A percentile compares a stretch with the other conserved stretches of the same genome.
Conservation (phyloP, 2,329 filamentous ascomycete genomes). For the Acephala macrosclerotiorum region DNA sequence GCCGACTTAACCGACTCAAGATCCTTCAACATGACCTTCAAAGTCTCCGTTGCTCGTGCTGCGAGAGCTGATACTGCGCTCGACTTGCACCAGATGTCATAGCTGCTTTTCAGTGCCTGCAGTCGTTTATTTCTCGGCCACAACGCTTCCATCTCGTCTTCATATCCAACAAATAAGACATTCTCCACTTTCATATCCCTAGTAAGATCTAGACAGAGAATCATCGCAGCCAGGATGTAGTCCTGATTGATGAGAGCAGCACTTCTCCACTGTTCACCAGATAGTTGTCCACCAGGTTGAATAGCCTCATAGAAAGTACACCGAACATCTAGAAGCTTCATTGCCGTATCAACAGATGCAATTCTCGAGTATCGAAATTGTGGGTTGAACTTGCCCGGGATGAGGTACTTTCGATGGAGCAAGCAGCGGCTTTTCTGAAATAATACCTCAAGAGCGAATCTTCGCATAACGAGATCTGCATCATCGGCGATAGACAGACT, state of each 20-base stretch:
- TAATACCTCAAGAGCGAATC: conserved; percentile 25
- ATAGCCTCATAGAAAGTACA: conserved; percentile 53
- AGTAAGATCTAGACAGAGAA: conserved; percentile 56
- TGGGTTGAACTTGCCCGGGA: conserved; percentile 12
- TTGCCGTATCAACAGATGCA: conserved; percentile 57
- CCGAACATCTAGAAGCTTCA: conserved; percentile 57
- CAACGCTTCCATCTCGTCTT: conserved; percentile 20
- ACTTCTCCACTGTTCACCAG: conserved; percentile 63
- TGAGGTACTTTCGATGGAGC: conserved; percentile 30
- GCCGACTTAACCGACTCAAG: conserved; percentile 14
- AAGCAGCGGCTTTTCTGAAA: conserved; percentile 31
- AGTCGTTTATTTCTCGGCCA: conserved; percentile 24
- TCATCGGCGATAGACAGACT: conserved; percentile 15
- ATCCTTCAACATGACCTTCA: conserved; percentile 23
- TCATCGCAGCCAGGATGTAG: conserved; percentile 65
- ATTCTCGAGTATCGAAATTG: conserved; percentile 58
- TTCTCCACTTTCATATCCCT: conserved; percentile 13
- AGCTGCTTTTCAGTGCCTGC: conserved; percentile 18
- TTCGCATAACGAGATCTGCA: conserved; percentile 21
- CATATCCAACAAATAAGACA: background rate
- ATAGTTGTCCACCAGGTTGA: conserved; percentile 60
- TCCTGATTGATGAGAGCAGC: conserved; percentile 64
- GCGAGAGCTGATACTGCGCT: conserved; percentile 18
- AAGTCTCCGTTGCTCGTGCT: conserved; percentile 22
- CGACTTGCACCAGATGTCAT: conserved; percentile 24